Conservation (phyloP, 2,329 filamentous ascomycete genomes). For the Aquanectria penicillioides region DNA sequence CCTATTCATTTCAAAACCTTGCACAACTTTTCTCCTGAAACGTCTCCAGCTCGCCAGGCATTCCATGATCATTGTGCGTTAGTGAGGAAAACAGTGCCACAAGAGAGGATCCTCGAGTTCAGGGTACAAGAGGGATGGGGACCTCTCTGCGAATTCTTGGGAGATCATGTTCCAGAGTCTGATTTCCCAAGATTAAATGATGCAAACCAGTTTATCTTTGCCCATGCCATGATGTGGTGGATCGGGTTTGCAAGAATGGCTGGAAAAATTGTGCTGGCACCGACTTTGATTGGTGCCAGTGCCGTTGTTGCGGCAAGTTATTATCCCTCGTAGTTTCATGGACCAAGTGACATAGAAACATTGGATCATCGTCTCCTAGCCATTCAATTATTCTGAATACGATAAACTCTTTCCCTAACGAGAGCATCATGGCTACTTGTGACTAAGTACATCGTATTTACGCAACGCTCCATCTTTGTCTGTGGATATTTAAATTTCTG, state of each 20-base stretch:
- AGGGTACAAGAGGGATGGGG: conserved; percentile 23
- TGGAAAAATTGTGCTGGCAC: conserved; percentile 14
- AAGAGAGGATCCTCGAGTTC: conserved; percentile 17
- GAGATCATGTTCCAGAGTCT: neutral
- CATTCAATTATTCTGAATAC: too few species aligned
- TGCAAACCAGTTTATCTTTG: conserved; percentile 26
- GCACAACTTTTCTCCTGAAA: neutral
- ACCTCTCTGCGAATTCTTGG: conserved; percentile 27
- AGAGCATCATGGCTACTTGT: too few species aligned
- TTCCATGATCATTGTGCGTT: conserved; percentile 20
- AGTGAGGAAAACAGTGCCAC: conserved; percentile 1
- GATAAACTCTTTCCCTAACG: too few species aligned
- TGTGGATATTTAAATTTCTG: too few species aligned
- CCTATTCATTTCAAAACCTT: conserved; percentile 4
- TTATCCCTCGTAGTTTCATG: too few species aligned
- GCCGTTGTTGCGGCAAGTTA: conserved; percentile 21
- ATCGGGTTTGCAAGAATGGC: conserved; percentile 29
- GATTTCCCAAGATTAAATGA: conserved; percentile 26
- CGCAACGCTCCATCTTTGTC: too few species aligned
- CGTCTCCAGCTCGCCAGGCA: conserved; percentile 1
- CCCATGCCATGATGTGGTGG: conserved; percentile 32
- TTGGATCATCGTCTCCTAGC: too few species aligned
- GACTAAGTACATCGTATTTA: too few species aligned
- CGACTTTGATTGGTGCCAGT: conserved; percentile 15
- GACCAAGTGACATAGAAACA: too few species aligned